Evolutionary conservation across 2,329 filamentous ascomycete genomes (phyloP), one percentile per base, ranked within the genome.

Genomic region (Fusarium phyllophilum): DNA sequence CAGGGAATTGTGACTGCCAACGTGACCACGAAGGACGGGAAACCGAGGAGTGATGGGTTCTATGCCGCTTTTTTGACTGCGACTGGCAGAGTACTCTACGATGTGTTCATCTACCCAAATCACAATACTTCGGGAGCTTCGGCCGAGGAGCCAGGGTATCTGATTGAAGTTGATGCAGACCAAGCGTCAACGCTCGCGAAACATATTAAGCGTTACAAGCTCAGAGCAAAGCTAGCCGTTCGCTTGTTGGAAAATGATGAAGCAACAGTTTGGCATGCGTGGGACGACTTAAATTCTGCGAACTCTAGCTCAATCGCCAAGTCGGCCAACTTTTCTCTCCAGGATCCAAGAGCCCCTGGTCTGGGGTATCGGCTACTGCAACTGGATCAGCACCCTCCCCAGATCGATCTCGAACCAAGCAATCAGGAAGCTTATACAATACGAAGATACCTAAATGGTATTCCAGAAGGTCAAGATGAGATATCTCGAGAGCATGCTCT

Each of bases 1-100:
- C 95, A 98, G 81, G 95, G 96, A 61, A 89, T 97, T 64, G 89
- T 96, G 73, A 97, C 96, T 2, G 89, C 92, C 72, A 83, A 79
- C 48, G 74, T 83, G 14, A 83, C 88, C 1, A 78, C 84, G 13
- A 79, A 71, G 33, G 73, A 84, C 67, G 79, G 82, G 69, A 69
- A 78, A 41, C 77, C 83, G 5, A 82, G 82, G 31, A 78, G 75
- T 8, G 83, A 84, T 2, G 92, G 90, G 8, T 91, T 93, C 81
- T 98, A 97, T 83, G 88, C 92, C 12, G 94, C 91, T 1, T 97
- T 99, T 78, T 86, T 99, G 46, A 97, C 93, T 75, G 94, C 96
- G 13, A 90, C 90, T 68, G 96, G 96, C 46, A 90, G 95, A 65
- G 89, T 99, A 15, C 85, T 98, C 48, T 90, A 96, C 84, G 96